Conservation (phyloP, 495 filamentous ascomycete species). For the Penicillium samsonianum region DNA sequence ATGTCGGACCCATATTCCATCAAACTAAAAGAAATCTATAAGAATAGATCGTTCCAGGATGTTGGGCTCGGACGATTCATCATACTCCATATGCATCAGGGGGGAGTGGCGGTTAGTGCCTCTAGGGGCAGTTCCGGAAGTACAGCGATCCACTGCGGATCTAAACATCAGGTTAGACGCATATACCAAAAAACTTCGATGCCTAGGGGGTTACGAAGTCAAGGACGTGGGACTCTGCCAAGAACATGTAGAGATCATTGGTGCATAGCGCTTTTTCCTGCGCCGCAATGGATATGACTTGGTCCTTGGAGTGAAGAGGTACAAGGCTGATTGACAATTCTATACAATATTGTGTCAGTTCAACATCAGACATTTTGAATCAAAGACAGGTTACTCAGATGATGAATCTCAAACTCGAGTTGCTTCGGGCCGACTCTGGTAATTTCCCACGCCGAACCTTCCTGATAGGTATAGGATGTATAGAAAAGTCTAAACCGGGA, state of each 20-base stretch:
- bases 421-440: conserved; percentile 16
- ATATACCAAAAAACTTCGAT: conserved; percentile 22
- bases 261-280: neutral
- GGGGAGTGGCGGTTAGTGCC: conserved; percentile 4
- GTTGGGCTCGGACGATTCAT: conserved; percentile 18
- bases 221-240: conserved; percentile 18
- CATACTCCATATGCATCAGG: conserved; percentile 10
- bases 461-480: conserved; percentile 5
- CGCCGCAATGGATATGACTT: neutral
- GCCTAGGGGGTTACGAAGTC: conserved; percentile 20
- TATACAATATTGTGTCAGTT: conserved; percentile 5
- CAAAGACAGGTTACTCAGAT: conserved; percentile 17
- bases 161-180: conserved; percentile 14
- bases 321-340: conserved; percentile 6
- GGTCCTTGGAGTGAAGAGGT: neutral
- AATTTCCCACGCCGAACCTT: neutral
- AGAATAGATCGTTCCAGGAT: conserved; percentile 20
- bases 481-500: conserved; percentile 3
- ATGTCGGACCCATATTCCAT: conserved; percentile 22
- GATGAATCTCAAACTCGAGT: conserved; percentile 17
- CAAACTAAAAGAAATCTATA: conserved; percentile 15
- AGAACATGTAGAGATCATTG: conserved; percentile 5
- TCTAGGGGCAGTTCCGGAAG: conserved; percentile 8
- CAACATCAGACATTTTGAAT: neutral
- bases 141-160: conserved; percentile 15